These are phyloP conservation scores for Aspergillus sp. DNA, from an alignment of 2,329 filamentous ascomycete genomes.

Conservation along the genomic window DNA sequence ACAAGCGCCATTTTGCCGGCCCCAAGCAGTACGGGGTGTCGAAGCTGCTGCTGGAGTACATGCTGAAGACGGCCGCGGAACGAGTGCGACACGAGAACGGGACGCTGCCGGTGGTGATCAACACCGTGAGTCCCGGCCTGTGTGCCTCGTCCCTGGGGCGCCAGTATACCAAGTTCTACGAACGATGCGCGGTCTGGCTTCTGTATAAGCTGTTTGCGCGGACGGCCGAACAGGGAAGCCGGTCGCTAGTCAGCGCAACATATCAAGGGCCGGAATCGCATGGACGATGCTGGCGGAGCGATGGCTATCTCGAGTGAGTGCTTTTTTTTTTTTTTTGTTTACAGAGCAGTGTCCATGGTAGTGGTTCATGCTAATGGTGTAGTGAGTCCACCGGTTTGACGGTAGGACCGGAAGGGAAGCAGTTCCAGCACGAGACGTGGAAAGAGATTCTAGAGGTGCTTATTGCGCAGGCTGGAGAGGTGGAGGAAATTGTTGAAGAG, in stretches of 20 bases:
- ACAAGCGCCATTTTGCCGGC: constrained; percentile 20
- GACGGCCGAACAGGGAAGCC: constrained; percentile 37
- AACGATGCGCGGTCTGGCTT: constrained; percentile 26
- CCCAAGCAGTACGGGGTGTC: constrained; percentile 34
- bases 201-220: constrained; percentile 34
- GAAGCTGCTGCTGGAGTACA: constrained; percentile 38
- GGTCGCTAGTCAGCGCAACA: constrained; percentile 36
- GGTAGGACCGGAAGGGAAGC: constrained; percentile 24
- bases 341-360: constrained; percentile 3
- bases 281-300: constrained; percentile 38
- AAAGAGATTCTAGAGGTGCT: constrained; percentile 32
- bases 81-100: constrained; percentile 25
- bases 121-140: constrained; percentile 39
- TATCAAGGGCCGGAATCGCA: constrained; percentile 36
- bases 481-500: constrained; percentile 9
- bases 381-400: constrained; percentile 29
- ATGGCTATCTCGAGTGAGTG: constrained; percentile 30
- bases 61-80: constrained; percentile 30
- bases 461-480: constrained; percentile 14
- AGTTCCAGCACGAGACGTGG: constrained; percentile 34
- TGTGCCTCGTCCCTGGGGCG: constrained; percentile 37
- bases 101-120: constrained; percentile 35
- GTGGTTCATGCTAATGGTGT: constrained; percentile 5
- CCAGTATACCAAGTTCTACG: constrained; percentile 30
- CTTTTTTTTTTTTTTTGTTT: not conserved